phyloP scores from a whole-genome alignment of 2,329 filamentous ascomycete genomes.

The Graphiopsis chlorocephala region DNA sequence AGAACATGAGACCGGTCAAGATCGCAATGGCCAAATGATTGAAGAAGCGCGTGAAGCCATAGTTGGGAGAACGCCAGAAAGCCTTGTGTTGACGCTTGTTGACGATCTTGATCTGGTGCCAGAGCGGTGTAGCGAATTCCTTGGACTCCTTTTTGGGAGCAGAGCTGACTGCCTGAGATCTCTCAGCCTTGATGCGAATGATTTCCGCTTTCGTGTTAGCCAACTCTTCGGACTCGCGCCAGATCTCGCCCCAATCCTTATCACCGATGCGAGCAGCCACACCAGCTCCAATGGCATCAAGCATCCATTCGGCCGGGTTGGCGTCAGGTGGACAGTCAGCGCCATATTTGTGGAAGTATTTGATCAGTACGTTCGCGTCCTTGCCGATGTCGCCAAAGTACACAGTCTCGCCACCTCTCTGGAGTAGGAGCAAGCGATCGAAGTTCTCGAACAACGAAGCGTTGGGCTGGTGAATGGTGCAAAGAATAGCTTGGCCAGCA shows the following conservation, averaged over 20 bases:
- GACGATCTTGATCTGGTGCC: constrained; percentile 76
- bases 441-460: constrained; percentile 85
- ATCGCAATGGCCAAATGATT: constrained; percentile 77
- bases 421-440: constrained; percentile 74
- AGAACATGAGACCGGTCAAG: constrained; percentile 74
- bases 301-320: constrained; percentile 73
- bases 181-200: constrained; percentile 60
- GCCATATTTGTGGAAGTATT: constrained; percentile 44
- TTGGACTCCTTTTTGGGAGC: constrained; percentile 54
- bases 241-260: constrained; percentile 77
- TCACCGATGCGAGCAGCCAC: constrained; percentile 68
- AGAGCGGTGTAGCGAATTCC: constrained; percentile 78
- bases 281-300: constrained; percentile 78
- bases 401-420: constrained; percentile 74
- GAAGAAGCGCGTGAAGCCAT: constrained; percentile 83
- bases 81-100: constrained; percentile 69
- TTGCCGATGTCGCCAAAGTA: constrained; percentile 84
- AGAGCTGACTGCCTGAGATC: constrained; percentile 48
- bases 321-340: constrained; percentile 56
- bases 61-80: constrained; percentile 85
- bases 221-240: constrained; percentile 70
- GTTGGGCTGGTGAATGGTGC: constrained; percentile 89
- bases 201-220: constrained; percentile 66
- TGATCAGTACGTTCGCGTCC: constrained; percentile 68
- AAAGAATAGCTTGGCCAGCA: constrained; percentile 84